A percentile compares a stretch with the other conserved stretches of the same genome.
Conservation (phyloP, 225 moss, liverwort and hornwort genomes). For the Physcomitrellopsis africana region DNA sequence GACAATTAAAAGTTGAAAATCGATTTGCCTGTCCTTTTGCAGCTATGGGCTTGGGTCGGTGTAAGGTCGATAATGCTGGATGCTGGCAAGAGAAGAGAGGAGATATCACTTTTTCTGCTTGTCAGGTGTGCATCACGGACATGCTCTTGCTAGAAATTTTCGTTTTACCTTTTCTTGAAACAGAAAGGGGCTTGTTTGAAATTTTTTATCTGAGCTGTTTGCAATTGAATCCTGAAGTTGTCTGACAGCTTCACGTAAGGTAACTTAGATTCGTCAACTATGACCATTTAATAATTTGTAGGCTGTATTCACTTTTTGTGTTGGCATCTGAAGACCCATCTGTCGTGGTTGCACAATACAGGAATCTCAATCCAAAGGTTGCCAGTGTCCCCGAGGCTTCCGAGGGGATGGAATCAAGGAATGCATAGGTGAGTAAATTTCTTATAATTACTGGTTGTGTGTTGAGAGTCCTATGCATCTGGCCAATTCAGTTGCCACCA, state of each 20-base stretch:
- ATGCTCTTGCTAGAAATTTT: neutral
- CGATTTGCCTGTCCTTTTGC: neutral
- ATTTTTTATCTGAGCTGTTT: no score
- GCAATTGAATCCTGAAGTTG: neutral
- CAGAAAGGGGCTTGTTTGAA: no score
- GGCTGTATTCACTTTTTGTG: neutral
- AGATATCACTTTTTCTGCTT: conserved; percentile 65
- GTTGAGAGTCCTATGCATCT: neutral
- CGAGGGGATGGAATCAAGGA: conserved; percentile 48
- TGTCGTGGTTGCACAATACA: conserved; percentile 25
- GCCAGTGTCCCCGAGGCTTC: conserved; percentile 77
- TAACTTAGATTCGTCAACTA: neutral
- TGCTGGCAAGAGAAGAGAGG: conserved; percentile 70
- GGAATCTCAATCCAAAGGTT: conserved; percentile 51
- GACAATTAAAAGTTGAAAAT: no score
- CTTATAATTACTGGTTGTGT: neutral
- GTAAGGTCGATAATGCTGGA: conserved; percentile 72
- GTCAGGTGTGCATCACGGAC: conserved; percentile 38
- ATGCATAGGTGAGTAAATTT: conserved; percentile 46
- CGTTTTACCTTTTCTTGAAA: no score
- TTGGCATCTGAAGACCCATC: neutral
- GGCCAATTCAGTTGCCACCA: neutral
- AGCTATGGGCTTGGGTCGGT: conserved; percentile 64
- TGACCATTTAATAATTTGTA: neutral
- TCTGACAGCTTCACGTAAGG: neutral